These are phyloP conservation scores for Kuraishia capsulata DNA, from an alignment of 805 yeast genomes.

Conservation along the genomic window DNA sequence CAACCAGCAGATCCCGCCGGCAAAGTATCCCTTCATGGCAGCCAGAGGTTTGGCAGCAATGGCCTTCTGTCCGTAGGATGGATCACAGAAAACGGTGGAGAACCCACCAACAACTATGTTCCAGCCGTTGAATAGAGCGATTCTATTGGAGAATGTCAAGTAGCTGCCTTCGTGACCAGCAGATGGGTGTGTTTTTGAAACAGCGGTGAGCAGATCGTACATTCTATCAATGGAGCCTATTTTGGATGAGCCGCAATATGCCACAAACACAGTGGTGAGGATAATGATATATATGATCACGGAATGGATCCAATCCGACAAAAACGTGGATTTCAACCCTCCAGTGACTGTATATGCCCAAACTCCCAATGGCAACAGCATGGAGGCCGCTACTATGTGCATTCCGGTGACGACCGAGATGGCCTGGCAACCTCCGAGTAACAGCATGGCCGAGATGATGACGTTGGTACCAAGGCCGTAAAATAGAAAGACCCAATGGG, in stretches of 20 bases:
- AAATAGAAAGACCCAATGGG: conserved; percentile 25
- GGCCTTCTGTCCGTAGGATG: conserved; percentile 21
- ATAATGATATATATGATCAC: conserved; percentile 22
- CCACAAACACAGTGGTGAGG: conserved; percentile 21
- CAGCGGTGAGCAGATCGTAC: conserved; percentile 30
- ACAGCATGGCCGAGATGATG: conserved; percentile 24
- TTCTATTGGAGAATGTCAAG: conserved; percentile 21
- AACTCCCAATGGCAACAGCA: conserved; percentile 38
- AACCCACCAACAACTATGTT: conserved; percentile 14
- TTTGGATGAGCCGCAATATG: conserved; percentile 24
- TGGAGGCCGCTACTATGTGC: conserved; percentile 34
- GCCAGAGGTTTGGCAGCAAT: conserved; percentile 18
- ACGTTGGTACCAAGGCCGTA: conserved; percentile 28
- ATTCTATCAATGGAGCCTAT: conserved; percentile 36
- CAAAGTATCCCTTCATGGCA: conserved; percentile 20
- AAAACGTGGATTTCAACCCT: conserved; percentile 44
- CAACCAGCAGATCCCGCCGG: conserved; percentile 23
- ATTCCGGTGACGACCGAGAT: conserved; percentile 33
- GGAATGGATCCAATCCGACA: conserved; percentile 45
- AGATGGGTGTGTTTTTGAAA: conserved; percentile 20
- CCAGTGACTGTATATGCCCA: conserved; percentile 39
- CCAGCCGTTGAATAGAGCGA: conserved; percentile 17
- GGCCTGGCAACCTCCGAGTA: conserved; percentile 36
- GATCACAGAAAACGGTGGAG: conserved; percentile 19
- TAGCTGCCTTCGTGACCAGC: conserved; percentile 15